Evolutionary conservation across 2,329 filamentous ascomycete genomes (phyloP).

Genomic region (Cordyceps sp.): DNA sequence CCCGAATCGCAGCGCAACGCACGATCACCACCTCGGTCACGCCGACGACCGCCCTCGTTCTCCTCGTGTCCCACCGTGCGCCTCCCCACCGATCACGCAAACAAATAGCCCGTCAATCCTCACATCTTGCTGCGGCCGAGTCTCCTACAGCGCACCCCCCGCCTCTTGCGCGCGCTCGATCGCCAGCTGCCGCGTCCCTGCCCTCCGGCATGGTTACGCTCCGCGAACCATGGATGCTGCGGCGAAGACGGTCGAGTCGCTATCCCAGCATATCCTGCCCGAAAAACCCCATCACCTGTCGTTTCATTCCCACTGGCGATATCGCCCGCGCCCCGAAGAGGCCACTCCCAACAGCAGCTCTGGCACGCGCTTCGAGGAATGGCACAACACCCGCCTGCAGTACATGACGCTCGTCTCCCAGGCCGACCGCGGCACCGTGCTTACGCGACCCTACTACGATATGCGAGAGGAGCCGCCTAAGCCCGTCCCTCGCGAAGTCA

Average conservation of each 20-base stretch:
- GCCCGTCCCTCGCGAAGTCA: constrained; percentile 18
- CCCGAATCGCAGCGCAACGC: too few relatives aligned
- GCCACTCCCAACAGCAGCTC: constrained; percentile 11
- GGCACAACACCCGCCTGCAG: constrained; percentile 31
- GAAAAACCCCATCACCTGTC: constrained; percentile 36
- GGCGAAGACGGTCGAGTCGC: constrained; percentile 36
- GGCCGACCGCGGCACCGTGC: constrained; percentile 38
- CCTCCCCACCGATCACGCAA: neutral
- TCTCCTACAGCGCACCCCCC: neutral
- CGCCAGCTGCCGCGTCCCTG: constrained; percentile 8
- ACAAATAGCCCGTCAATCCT: neutral
- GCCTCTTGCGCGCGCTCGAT: constrained; percentile 4
- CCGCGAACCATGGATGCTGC: constrained; percentile 39
- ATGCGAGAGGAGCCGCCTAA: constrained; percentile 34
- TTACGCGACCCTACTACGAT: constrained; percentile 39
- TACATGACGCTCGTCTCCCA: constrained; percentile 41
- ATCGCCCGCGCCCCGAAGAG: constrained; percentile 24
- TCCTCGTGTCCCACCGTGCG: neutral
- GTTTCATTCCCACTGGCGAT: constrained; percentile 29
- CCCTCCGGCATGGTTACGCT: constrained; percentile 19
- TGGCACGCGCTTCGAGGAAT: constrained; percentile 26
- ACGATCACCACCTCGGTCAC: neutral
- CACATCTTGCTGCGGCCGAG: neutral
- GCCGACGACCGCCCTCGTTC: neutral
- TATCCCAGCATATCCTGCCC: constrained; percentile 35